These are phyloP conservation scores for Aspergillus funiculosus DNA, from an alignment of 495 filamentous ascomycete species.

Conservation along the genomic window DNA sequence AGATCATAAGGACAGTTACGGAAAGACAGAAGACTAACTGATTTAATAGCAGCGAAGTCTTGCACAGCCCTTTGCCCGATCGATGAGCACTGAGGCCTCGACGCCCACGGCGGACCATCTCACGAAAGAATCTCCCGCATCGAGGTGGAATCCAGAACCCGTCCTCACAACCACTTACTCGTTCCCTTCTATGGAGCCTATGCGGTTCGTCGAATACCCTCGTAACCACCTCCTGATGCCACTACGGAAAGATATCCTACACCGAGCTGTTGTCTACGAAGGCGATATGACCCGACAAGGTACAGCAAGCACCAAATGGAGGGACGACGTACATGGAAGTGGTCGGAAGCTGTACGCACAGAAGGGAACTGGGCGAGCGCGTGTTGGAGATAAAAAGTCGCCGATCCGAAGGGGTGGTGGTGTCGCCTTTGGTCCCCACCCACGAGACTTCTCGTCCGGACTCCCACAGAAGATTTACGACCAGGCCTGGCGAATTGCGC, in stretches of 20 bases:
- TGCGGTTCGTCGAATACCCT: slow-evolving; percentile 71
- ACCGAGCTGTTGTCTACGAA: slow-evolving; percentile 88
- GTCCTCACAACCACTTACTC: slow-evolving; percentile 79
- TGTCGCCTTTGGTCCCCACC: slow-evolving; percentile 78
- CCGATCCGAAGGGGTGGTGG: slow-evolving; percentile 84
- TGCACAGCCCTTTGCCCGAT: slow-evolving; percentile 44
- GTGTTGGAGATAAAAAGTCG: slow-evolving; percentile 72
- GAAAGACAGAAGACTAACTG: slow-evolving; percentile 10
- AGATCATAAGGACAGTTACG: neutral
- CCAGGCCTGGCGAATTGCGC: slow-evolving; percentile 87
- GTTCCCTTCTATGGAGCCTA: slow-evolving; percentile 86
- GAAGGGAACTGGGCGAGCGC: slow-evolving; percentile 77
- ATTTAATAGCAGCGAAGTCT: slow-evolving; percentile 46
- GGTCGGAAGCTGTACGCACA: slow-evolving; percentile 71
- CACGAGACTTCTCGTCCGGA: slow-evolving; percentile 78
- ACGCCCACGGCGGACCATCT: slow-evolving; percentile 25
- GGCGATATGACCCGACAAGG: slow-evolving; percentile 84
- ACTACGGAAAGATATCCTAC: slow-evolving; percentile 84
- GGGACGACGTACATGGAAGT: slow-evolving; percentile 77
- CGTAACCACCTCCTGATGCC: slow-evolving; percentile 77
- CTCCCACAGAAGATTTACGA: slow-evolving; percentile 91
- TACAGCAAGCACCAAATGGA: slow-evolving; percentile 78
- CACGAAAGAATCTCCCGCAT: slow-evolving; percentile 33
- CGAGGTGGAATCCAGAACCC: slow-evolving; percentile 27
- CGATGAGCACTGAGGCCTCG: slow-evolving; percentile 72